These are phyloP conservation scores for Lolium multiflorum DNA, from an alignment of 176 grass and related monocot genomes.

Conservation along the genomic window DNA sequence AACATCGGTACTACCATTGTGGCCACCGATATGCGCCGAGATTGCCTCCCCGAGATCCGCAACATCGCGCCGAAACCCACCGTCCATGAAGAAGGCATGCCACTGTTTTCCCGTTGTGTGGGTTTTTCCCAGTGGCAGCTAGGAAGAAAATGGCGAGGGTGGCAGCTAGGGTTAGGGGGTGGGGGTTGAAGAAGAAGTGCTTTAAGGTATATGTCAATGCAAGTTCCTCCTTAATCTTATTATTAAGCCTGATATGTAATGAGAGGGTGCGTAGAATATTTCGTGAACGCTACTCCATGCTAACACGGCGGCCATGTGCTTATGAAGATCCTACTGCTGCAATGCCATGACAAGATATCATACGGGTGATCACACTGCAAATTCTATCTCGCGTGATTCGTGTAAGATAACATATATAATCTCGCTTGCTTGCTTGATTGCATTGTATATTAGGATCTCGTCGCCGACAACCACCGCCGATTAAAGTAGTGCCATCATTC, in stretches of 20 bases:
- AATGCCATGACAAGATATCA: constrained; percentile 25
- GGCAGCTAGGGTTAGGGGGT: no score
- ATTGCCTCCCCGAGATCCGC: no score
- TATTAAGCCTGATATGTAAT: background rate
- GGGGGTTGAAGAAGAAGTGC: no score
- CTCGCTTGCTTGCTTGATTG: background rate
- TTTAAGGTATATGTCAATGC: no score
- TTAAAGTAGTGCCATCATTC: constrained; percentile 18
- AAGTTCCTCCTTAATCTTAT: no score
- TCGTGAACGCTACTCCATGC: background rate
- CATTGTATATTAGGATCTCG: constrained; percentile 15
- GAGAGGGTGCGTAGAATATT: background rate
- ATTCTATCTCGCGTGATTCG: background rate
- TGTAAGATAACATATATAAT: background rate
- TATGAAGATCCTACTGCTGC: constrained; percentile 2
- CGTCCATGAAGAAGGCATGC: no score
- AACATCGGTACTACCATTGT: no score
- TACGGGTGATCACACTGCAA: background rate
- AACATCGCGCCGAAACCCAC: no score
- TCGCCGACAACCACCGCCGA: constrained; percentile 35
- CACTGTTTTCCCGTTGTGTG: no score
- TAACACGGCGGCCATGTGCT: background rate
- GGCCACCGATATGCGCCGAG: no score
- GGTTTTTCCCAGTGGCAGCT: no score
- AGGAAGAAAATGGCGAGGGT: no score